Base-by-base conservation (phyloP, 192 early-diverging fungal genomes). In the Chytriomyces sp. region DNA sequence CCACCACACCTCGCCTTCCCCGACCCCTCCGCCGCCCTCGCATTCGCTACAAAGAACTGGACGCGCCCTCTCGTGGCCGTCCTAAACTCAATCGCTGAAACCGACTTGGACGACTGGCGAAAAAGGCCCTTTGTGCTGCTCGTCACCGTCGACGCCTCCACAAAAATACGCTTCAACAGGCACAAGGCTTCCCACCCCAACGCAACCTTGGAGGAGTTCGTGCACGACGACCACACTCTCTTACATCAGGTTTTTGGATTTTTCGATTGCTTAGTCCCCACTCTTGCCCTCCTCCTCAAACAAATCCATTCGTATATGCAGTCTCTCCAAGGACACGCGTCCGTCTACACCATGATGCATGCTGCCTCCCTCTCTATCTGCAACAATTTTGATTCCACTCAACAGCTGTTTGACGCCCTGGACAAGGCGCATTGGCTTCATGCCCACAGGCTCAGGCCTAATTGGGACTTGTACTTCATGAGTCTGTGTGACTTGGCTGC, bases 391-490 rank as follows among this genome's bases (percentile, higher is more conserved):
- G 12, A 3, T 61, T 77, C 17, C 71, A 79, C 40, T 64, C 80
- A 52, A 77, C 83, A 41, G 59, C 70, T 84, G 41, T 61, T 78
- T 55, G 39, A 70, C n/a, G 49, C 49, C 4, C 52, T 80, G 7
- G 26, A 38, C 14, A 17, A 38, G 7, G 12, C 28, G 1, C 78
- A 92, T 31, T 80, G 98, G 52, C 78, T 81, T 32, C 87, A 95
- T 65, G 72, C 75, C 10, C 90, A 95, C 64, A 81, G 93, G 12
- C 79, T 95, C 32, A 83, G 98, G 28, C 98, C 98, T 12, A 52
- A 39, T 59, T 89, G 96, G 96, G 98, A 99, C 84, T 92, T 91
- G 0, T 99, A 99, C 75, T 99, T 98, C 80, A 97, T 99, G 92
- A 83, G 89, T 30, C 77, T 99, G 22, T 94, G 94, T 3, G 91